A percentile compares a stretch with the other conserved stretches of the same genome.
These are phyloP conservation scores for Pythium oligandrum DNA, from an alignment of 352 stramenopile genomes.

Conservation along the genomic window DNA sequence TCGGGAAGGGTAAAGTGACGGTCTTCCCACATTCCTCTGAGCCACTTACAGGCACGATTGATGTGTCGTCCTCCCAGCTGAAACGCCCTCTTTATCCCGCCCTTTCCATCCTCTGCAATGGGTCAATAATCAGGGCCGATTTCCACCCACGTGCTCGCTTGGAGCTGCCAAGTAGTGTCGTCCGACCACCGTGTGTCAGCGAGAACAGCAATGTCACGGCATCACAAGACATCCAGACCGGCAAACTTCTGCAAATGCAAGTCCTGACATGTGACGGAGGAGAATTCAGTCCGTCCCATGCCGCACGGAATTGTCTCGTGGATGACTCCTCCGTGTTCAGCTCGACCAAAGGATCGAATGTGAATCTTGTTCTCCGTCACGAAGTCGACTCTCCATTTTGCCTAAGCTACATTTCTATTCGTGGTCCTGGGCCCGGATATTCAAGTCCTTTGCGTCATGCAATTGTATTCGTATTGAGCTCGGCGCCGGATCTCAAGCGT, in stretches of 20 bases:
- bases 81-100: slow-evolving; percentile 46
- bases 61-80: slow-evolving; percentile 16
- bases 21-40: slow-evolving; percentile 48
- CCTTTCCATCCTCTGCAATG: slow-evolving; percentile 68
- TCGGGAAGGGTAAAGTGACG: slow-evolving; percentile 48
- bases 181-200: slow-evolving; percentile 21
- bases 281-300: slow-evolving; percentile 75
- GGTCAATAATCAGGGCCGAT: slow-evolving; percentile 50
- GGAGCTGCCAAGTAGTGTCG: slow-evolving; percentile 34
- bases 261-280: slow-evolving; percentile 68
- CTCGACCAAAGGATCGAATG: slow-evolving; percentile 61
- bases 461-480: slow-evolving; percentile 69
- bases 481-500: slow-evolving; percentile 35
- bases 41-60: slow-evolving; percentile 28
- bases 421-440: slow-evolving; percentile 71
- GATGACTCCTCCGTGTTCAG: slow-evolving; percentile 84
- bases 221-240: slow-evolving; percentile 61
- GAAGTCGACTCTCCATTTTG: slow-evolving; percentile 79
- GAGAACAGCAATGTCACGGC: slow-evolving; percentile 41
- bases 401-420: slow-evolving; percentile 63
- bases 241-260: slow-evolving; percentile 66
- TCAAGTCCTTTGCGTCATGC: slow-evolving; percentile 66
- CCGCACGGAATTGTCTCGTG: slow-evolving; percentile 57
- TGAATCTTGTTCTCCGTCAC: slow-evolving; percentile 79
- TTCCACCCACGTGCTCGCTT: slow-evolving; percentile 56